Base-by-base conservation (phyloP, 352 stramenopile genomes). In the Halophytophthora polymorphica region DNA sequence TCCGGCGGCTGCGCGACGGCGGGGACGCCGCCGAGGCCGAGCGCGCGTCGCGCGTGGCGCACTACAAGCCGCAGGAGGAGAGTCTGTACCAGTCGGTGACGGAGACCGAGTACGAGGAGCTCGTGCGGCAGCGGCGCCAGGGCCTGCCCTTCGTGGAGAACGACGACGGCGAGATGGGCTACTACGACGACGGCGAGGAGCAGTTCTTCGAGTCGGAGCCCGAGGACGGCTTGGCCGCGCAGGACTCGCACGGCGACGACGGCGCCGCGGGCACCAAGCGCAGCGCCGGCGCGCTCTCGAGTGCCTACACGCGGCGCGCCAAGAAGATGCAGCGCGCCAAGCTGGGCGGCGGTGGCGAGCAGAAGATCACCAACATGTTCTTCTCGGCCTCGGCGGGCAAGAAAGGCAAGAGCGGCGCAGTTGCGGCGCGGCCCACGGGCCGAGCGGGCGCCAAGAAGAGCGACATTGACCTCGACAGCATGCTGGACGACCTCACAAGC, bases 321-420 rank as follows among this genome's bases (percentile, higher is more conserved):
- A 93, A 95, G 64, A 90, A 84, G 58, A 81, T 91, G 65, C 83
- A 93, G 55, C 69, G 85, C 33, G 83, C 83, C 7, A 93, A 95
- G 56, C 66, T 93, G 0, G 78, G 78, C 35, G 60, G 58, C 6
- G 73, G 76, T 29, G 83, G 71, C 31, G 85, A 90, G 41, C 78
- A 90, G 58, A 94, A 95, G 69, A 95, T 95, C 60, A 90, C 83
- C 45, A 91, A 88, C 53, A 90, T 94, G 79, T 94, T 94, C 49
- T 92, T 92, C 61, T 90, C 81, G 11, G 60, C 73, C 13, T 73
- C 73, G 8, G 43, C 66, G 11, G 62, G 60, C 11, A 55, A 70
- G 34, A 83, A 77, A 46, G 34, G 43, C 7, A 74, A 76, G 40
- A 59, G 38, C 18, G 56, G 39, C n/a, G 56, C 57, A 17, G 53